These are phyloP conservation scores for Bipolaris gigantea DNA, from an alignment of 2,329 filamentous ascomycete species.

Conservation along the genomic window DNA sequence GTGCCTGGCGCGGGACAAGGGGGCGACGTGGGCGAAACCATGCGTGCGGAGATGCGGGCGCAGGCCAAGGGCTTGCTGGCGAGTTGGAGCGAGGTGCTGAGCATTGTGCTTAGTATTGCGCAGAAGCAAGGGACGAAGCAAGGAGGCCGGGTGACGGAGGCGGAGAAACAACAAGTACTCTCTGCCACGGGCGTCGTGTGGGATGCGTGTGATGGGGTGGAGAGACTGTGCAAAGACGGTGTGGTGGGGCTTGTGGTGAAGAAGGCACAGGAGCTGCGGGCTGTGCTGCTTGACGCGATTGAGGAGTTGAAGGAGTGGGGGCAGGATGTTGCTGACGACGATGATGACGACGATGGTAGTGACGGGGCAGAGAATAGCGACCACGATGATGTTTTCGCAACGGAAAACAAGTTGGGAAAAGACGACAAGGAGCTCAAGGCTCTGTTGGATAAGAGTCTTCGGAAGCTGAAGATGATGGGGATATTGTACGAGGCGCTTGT, in stretches of 20 bases:
- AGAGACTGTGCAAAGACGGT: conserved; percentile 65
- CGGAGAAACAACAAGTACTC: conserved; percentile 51
- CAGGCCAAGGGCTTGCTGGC: conserved; percentile 67
- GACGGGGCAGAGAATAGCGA: conserved; percentile 44
- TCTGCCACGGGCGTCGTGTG: conserved; percentile 77
- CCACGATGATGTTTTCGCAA: conserved; percentile 67
- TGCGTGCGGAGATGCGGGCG: conserved; percentile 65
- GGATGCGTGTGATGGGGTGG: conserved; percentile 77
- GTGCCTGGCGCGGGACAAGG: conserved; percentile 17
- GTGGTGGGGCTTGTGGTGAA: conserved; percentile 70
- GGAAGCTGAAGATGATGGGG: conserved; percentile 66
- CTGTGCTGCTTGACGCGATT: conserved; percentile 78
- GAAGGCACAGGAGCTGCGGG: conserved; percentile 73
- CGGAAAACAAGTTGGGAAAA: conserved; percentile 59
- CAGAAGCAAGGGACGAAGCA: conserved; percentile 37
- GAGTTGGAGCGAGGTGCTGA: conserved; percentile 64
- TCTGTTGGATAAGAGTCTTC: conserved; percentile 66
- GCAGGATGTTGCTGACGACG: conserved; percentile 68
- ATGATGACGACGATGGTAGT: conserved; percentile 39
- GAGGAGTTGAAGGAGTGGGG: conserved; percentile 88
- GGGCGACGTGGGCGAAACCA: conserved; percentile 45
- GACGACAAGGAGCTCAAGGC: conserved; percentile 67
- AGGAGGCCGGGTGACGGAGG: conserved; percentile 25
- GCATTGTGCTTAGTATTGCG: conserved; percentile 62
- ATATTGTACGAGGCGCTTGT: conserved; percentile 70